phyloP scores from a whole-genome alignment of 2,329 filamentous ascomycete species.

The Calonectria pseudoreteaudii region DNA sequence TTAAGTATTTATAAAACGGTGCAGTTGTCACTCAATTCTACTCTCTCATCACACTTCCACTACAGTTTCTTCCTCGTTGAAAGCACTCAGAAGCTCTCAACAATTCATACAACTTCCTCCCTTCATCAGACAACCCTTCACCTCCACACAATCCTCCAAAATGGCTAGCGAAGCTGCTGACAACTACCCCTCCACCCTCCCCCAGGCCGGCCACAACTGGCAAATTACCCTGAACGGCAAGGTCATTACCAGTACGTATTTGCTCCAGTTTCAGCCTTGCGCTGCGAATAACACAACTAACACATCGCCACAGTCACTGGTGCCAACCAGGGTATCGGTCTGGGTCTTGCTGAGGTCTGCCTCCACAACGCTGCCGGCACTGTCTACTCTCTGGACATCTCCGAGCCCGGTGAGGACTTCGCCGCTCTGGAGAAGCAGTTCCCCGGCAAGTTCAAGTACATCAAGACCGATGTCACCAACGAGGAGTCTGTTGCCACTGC shows the following conservation, averaged over 20 bases:
- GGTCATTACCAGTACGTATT: conserved; percentile 52
- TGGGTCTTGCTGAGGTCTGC: conserved; percentile 60
- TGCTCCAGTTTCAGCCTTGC: background rate
- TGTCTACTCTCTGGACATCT: conserved; percentile 44
- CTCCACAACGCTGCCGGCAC: conserved; percentile 55
- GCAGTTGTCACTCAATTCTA: background rate
- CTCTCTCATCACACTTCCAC: background rate
- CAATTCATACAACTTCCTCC: background rate
- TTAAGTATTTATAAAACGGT: background rate
- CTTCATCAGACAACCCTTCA: background rate
- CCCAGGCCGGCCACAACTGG: conserved; percentile 49
- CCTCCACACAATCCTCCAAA: background rate
- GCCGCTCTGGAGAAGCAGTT: conserved; percentile 51
- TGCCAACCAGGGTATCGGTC: conserved; percentile 58
- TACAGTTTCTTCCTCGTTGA: background rate
- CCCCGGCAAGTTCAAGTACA: conserved; percentile 55
- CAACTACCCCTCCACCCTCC: conserved; percentile 47
- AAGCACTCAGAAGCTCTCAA: background rate
- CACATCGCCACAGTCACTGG: conserved; percentile 49
- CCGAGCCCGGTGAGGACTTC: conserved; percentile 41
- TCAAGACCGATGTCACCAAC: conserved; percentile 59
- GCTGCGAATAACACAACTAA: background rate
- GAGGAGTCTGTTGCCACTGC: conserved; percentile 55
- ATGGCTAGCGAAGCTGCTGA: conserved; percentile 19
- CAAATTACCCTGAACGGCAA: conserved; percentile 50